These are phyloP conservation scores for Cladosporium velox DNA, from an alignment of 2,329 filamentous ascomycete genomes.

Conservation along the genomic window DNA sequence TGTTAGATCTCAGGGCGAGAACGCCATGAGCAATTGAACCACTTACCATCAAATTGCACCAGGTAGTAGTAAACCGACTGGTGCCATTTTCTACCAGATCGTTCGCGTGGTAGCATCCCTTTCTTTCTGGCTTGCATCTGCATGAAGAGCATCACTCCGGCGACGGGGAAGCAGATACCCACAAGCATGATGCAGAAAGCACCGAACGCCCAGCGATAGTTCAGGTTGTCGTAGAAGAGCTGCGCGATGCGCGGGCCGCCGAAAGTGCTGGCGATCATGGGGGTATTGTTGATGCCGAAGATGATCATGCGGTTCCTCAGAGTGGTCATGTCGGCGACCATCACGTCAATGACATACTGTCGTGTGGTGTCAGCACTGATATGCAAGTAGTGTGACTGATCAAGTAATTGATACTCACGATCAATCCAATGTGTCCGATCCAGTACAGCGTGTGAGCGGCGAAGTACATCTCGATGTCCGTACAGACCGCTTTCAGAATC, in stretches of 20 bases:
- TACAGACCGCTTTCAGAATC: slow-evolving; percentile 66
- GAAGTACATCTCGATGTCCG: slow-evolving; percentile 61
- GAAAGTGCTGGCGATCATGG: slow-evolving; percentile 66
- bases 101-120: slow-evolving; percentile 51
- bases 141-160: slow-evolving; percentile 59
- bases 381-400: background rate
- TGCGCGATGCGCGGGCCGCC: slow-evolving; percentile 52
- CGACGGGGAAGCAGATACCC: slow-evolving; percentile 62
- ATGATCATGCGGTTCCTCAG: slow-evolving; percentile 66
- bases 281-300: slow-evolving; percentile 63
- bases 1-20: background rate
- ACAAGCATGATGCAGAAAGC: slow-evolving; percentile 67
- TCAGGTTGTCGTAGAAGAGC: slow-evolving; percentile 49
- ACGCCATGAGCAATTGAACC: background rate
- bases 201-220: slow-evolving; percentile 65
- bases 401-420: background rate
- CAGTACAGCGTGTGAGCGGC: slow-evolving; percentile 67
- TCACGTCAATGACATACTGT: slow-evolving; percentile 62
- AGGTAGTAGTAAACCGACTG: slow-evolving; percentile 57
- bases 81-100: slow-evolving; percentile 47
- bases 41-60: slow-evolving; percentile 63
- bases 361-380: slow-evolving; percentile 33
- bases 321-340: slow-evolving; percentile 69
- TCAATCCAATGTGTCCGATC: slow-evolving; percentile 51
- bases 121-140: slow-evolving; percentile 60